Conservation (phyloP, 2,329 filamentous ascomycete genomes). For the Monosporascus sp. region DNA sequence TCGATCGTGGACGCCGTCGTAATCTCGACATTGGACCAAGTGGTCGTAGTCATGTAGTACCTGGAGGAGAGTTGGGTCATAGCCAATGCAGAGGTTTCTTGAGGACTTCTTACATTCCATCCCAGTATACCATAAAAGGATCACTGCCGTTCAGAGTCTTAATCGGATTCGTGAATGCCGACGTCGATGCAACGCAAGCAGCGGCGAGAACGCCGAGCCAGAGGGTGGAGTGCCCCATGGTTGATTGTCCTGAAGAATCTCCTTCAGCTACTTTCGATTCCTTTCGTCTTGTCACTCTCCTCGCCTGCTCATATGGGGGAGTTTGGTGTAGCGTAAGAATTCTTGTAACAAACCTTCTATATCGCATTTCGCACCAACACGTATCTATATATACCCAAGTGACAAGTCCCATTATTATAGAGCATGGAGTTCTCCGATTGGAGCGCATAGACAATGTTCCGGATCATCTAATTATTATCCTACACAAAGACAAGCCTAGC, state of each 20-base stretch:
- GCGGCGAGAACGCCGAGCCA: background rate
- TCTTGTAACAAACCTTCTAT: no score
- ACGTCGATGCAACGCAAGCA: background rate
- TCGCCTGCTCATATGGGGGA: no score
- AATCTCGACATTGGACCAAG: slow-evolving; percentile 13
- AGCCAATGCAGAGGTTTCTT: background rate
- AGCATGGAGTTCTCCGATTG: background rate
- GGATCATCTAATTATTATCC: background rate
- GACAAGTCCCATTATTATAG: background rate
- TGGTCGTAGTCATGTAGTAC: slow-evolving; percentile 15
- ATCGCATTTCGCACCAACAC: no score
- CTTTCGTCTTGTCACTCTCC: no score
- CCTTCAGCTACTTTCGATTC: no score
- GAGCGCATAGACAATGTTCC: background rate
- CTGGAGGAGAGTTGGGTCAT: background rate
- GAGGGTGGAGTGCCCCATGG: background rate
- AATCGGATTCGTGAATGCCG: slow-evolving; percentile 8
- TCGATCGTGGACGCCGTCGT: slow-evolving; percentile 11
- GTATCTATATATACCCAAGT: background rate
- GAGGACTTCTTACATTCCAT: slow-evolving; percentile 1
- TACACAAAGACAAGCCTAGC: background rate
- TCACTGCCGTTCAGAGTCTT: slow-evolving; percentile 3
- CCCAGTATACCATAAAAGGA: slow-evolving; percentile 4
- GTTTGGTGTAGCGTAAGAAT: no score
- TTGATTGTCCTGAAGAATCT: no score